Base-by-base conservation (phyloP, 1,284 basidiomycete genomes). In the Ustilago sp. region DNA sequence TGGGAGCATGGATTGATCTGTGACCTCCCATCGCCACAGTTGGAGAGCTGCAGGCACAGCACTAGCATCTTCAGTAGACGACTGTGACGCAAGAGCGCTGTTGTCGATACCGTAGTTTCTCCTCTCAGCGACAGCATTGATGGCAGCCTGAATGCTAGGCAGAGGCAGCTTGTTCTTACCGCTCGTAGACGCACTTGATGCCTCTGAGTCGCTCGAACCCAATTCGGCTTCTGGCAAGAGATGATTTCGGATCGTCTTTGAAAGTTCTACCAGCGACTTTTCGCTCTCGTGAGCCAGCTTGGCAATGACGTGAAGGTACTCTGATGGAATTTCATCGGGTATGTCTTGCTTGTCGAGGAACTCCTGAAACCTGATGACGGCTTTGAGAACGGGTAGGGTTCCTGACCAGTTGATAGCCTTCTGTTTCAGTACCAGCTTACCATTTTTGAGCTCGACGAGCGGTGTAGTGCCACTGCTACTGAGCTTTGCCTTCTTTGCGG, bases 11-110 rank as follows among this genome's bases (percentile, higher is more conserved):
- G 89, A 88, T 57, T 89, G 87, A 15, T 90, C 88, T 75, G 89
- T 91, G 8, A 92, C 91, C 83, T 95, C 94, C 94, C 94, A 95
- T 69, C 94, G 88, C 93, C 93, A 95, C n/a, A 93, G 87, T 76
- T 90, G 91, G 38, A 93, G 79, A 19, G 77, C 74, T 60, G 84
- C 64, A 8, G 69, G 73, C 6, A 77, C 38, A 17, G 35, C 9
- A 34, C 41, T 13, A 2, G 60, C 19, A 19, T 58, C 53, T 17
- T 68, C 55, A 13, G 60, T 19, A 31, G 57, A 51, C 12, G 71
- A 57, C 15, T 63, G 35, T 8, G 43, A 28, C 48, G 64, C 35
- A 9, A 62, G n/a, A 15, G 32, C 45, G 19, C n/a, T 50, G 35
- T 36, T 36, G 35, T 79, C 74, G 32, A 84, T 59, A 28, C 82